Conservation (phyloP, 352 stramenopile genomes). For the Globisporangium heterothallicum region DNA sequence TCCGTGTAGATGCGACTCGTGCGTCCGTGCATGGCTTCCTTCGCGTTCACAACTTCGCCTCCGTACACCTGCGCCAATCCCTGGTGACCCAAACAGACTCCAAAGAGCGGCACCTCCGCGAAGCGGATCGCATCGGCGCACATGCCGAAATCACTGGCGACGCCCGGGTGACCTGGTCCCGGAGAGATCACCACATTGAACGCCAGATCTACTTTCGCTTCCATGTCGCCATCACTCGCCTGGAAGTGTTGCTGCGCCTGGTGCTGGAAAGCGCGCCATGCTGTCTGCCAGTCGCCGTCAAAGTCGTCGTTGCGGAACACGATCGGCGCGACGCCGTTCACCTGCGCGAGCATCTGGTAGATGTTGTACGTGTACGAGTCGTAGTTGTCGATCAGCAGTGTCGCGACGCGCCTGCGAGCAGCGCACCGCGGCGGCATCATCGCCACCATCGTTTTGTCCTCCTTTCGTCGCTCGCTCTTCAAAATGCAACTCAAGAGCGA, state of each 20-base stretch:
- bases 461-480: too few species aligned
- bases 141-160: slow-evolving; percentile 82
- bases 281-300: slow-evolving; percentile 47
- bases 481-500: too few species aligned
- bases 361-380: slow-evolving; percentile 98
- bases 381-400: slow-evolving; percentile 97
- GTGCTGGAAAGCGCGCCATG: slow-evolving; percentile 49
- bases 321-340: slow-evolving; percentile 83
- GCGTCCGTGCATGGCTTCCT: slow-evolving; percentile 92
- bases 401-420: slow-evolving; percentile 31
- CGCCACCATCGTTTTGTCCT: slow-evolving; percentile 18
- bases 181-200: slow-evolving; percentile 88
- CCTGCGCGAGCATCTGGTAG: slow-evolving; percentile 91
- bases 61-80: slow-evolving; percentile 89
- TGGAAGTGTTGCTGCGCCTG: slow-evolving; percentile 22
- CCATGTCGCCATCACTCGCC: slow-evolving; percentile 10
- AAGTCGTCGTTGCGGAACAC: slow-evolving; percentile 94
- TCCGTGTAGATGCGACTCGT: slow-evolving; percentile 71
- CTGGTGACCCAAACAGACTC: slow-evolving; percentile 97
- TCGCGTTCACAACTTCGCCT: slow-evolving; percentile 68
- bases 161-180: slow-evolving; percentile 86
- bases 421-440: slow-evolving; percentile 11
- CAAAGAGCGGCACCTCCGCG: slow-evolving; percentile 84
- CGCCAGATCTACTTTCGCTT: slow-evolving; percentile 72
- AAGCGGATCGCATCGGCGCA: slow-evolving; percentile 69